A percentile compares a stretch with the other conserved stretches of the same genome.
These are phyloP conservation scores for Corinectria fuckeliana DNA, from an alignment of 2,329 filamentous ascomycete species.

Conservation along the genomic window DNA sequence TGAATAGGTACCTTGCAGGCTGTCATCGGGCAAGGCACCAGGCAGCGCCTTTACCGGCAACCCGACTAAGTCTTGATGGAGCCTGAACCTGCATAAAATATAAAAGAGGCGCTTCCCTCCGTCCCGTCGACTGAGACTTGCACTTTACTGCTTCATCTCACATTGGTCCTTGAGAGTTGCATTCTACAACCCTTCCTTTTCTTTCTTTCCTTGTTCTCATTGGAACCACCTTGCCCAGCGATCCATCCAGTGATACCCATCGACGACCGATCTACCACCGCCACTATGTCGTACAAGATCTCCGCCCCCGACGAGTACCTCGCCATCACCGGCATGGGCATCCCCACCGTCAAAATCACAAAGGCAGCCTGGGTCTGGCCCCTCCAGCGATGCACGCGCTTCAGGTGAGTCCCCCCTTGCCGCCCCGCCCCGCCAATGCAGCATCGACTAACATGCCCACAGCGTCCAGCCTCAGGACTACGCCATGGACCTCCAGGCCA, in stretches of 20 bases:
- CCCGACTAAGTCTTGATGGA: too few species aligned
- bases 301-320: constrained; percentile 84
- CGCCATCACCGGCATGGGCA: constrained; percentile 81
- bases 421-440: not conserved
- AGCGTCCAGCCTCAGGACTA: constrained; percentile 81
- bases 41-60: too few species aligned
- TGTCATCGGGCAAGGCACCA: too few species aligned
- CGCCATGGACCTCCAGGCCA: constrained; percentile 81
- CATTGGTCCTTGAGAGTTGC: not conserved
- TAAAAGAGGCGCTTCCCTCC: not conserved
- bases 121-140: not conserved
- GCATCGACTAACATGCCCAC: constrained; percentile 8
- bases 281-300: constrained; percentile 67
- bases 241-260: too few species aligned
- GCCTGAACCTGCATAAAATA: not conserved
- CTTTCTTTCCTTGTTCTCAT: too few species aligned
- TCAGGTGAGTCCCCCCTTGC: constrained; percentile 39
- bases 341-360: constrained; percentile 76
- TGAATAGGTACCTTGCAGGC: not conserved
- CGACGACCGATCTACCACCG: constrained; percentile 1
- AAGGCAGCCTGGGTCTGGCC: constrained; percentile 79
- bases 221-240: too few species aligned
- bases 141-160: not conserved
- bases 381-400: constrained; percentile 69
- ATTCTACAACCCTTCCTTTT: too few species aligned